Evolutionary conservation across 1,139 yeast genomes (phyloP), one percentile per base, ranked within the genome.

Genomic region (Debaryomyces psychrophilus): DNA sequence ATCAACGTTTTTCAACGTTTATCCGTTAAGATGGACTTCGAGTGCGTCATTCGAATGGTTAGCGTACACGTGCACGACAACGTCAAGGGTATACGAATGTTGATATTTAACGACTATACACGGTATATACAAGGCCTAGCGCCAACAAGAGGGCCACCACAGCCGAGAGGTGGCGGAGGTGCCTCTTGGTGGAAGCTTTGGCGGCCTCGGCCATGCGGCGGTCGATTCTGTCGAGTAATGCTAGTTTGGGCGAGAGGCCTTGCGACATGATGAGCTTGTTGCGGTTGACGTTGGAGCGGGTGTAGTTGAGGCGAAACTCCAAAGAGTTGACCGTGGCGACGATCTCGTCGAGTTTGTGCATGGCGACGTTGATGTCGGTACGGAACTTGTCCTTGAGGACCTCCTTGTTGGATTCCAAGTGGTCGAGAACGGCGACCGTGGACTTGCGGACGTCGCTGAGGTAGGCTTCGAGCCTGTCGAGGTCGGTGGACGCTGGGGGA

Each of bases 161-260:
- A 2, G 62, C 54, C 31, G 61, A 59, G 36, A 68, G 49, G 47
- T 68, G 70, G 50, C 63, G 62, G 45, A 68, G 60, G 20, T 73
- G 55, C 27, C 62, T 54, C 31, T 61, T 59, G 35, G 71, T 57
- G 11, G 59, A 55, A 14, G 51, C 48, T 27, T 52, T 53, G n/a
- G 69, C 56, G 51, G 65, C 64, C 40, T 64, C 67, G 14, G 55
- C 54, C 43, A 71, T 67, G 41, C 59, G 55, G 14, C 54, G 50
- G 41, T 68, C 67, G 5, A 74, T 60, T 18, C 56, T 51, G 44
- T 73, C 78, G 51, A 75, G 59, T 4, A 66, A 45, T 34, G 64
- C 68, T 41, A 74, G 54, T 46, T 67, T 67, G 15, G 58, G 60
- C n/a, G 58, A 54, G 46, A 73, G 58, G n/a, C 64, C 67, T 22